These are phyloP conservation scores for Wallacemonas sp. DNA, from an alignment of 208 protist species.

Conservation along the genomic window DNA sequence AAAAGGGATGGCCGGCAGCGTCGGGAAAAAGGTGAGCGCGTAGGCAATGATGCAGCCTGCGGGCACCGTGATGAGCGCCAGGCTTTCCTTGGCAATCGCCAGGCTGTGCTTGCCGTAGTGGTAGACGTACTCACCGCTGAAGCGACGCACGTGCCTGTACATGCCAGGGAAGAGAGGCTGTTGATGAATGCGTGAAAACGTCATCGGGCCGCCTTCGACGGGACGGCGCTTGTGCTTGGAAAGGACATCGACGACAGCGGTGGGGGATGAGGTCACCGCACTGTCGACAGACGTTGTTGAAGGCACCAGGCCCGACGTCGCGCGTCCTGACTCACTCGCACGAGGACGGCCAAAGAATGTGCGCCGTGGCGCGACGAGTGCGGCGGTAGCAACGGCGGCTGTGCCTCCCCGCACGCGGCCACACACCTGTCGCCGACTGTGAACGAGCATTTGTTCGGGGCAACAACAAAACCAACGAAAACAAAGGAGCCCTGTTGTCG, in stretches of 20 bases:
- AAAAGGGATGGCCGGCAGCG: conserved; percentile 28
- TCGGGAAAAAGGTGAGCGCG: conserved; percentile 26
- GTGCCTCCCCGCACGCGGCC: no score
- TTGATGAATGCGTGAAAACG: conserved; percentile 64
- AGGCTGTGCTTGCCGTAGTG: conserved; percentile 70
- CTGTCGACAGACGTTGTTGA: no score
- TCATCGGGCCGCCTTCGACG: not conserved
- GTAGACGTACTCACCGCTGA: conserved; percentile 80
- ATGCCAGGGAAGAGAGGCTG: conserved; percentile 59
- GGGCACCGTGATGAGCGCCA: conserved; percentile 46
- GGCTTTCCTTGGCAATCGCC: conserved; percentile 56
- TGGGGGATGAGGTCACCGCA: no score
- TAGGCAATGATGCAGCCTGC: conserved; percentile 54
- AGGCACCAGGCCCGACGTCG: no score
- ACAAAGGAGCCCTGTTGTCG: no score
- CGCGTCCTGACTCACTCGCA: no score
- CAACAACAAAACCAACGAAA: no score
- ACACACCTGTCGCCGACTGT: no score
- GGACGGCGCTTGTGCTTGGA: not conserved
- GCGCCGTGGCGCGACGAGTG: no score
- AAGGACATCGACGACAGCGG: not conserved
- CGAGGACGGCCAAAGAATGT: no score
- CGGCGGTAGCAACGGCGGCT: no score
- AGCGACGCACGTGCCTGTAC: conserved; percentile 42
- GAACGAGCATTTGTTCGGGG: no score